Percentiles rank a stretch among this genome's conserved stretches.
Evolutionary conservation across 139 green algal genomes (phyloP).

Genomic region (Nannochloris sp.): DNA sequence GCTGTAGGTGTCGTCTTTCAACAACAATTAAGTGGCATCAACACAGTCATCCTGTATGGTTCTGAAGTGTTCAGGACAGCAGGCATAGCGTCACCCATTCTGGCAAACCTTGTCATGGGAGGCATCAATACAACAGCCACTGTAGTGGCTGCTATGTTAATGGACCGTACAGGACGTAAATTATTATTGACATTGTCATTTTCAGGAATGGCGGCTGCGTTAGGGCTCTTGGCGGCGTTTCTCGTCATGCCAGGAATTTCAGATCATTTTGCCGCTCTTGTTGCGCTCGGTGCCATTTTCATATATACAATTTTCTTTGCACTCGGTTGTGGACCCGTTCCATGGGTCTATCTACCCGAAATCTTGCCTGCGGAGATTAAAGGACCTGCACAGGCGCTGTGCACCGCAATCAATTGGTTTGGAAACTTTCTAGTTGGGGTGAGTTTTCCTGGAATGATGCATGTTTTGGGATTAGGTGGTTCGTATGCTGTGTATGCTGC

Average conservation of each 20-base stretch:
- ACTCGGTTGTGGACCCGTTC: constrained; percentile 64
- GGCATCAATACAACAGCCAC: constrained; percentile 53
- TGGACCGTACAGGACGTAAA: constrained; percentile 41
- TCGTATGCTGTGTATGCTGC: constrained; percentile 47
- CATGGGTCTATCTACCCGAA: constrained; percentile 68
- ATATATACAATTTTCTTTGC: constrained; percentile 61
- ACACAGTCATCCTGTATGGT: constrained; percentile 74
- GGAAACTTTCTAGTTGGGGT: constrained; percentile 40
- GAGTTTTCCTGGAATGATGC: constrained; percentile 42
- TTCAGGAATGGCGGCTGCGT: constrained; percentile 48
- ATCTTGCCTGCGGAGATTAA: constrained; percentile 65
- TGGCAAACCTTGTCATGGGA: constrained; percentile 52
- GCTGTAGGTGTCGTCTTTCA: constrained; percentile 45
- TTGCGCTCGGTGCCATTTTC: constrained; percentile 36
- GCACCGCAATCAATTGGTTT: constrained; percentile 47
- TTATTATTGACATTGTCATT: constrained; percentile 52
- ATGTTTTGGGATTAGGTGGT: constrained; percentile 27
- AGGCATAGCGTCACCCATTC: constrained; percentile 50
- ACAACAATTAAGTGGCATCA: constrained; percentile 77
- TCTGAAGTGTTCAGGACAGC: constrained; percentile 53
- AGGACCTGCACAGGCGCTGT: constrained; percentile 35
- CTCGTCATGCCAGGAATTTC: constrained; percentile 18
- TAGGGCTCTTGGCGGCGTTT: constrained; percentile 27
- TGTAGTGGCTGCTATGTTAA: constrained; percentile 27
- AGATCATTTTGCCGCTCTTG: too few species aligned